phyloP scores from a whole-genome alignment of 805 yeast genomes.

The Yamadazyma ubonensis region DNA sequence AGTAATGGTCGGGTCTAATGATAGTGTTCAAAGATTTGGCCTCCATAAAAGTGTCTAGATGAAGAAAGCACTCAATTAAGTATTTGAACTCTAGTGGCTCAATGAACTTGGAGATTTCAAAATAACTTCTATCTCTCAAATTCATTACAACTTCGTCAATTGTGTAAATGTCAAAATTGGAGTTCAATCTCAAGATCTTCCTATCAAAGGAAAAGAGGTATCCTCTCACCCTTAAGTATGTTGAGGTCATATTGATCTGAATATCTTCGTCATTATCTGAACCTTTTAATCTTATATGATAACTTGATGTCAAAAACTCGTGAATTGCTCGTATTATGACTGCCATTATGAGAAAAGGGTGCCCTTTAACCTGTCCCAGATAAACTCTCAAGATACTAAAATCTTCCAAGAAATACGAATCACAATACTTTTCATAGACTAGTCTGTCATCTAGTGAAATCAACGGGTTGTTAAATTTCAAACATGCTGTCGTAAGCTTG shows the following conservation, averaged over 20 bases:
- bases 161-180: slow-evolving; percentile 6
- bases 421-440: slow-evolving; percentile 9
- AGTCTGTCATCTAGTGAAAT: slow-evolving; percentile 2
- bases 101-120: slow-evolving; percentile 12
- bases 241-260: slow-evolving; percentile 7
- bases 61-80: slow-evolving; percentile 12
- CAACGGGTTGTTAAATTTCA: slow-evolving; percentile 10
- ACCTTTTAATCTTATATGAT: slow-evolving; percentile 7
- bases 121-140: slow-evolving; percentile 11
- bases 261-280: slow-evolving; percentile 2
- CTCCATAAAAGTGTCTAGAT: slow-evolving; percentile 11
- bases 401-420: slow-evolving; percentile 19
- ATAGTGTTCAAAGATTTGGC: slow-evolving; percentile 7
- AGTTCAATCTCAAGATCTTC: slow-evolving; percentile 1
- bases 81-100: slow-evolving; percentile 13
- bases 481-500: slow-evolving; percentile 3
- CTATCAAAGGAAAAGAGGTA: slow-evolving; percentile 12
- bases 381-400: slow-evolving; percentile 23
- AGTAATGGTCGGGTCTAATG: slow-evolving; percentile 10
- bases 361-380: slow-evolving; percentile 21
- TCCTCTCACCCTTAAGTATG: slow-evolving; percentile 10
- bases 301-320: slow-evolving; percentile 17
- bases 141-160: slow-evolving; percentile 12
- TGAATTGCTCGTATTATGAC: slow-evolving; percentile 18
- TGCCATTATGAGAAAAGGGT: slow-evolving; percentile 17